A percentile compares a stretch with the other conserved stretches of the same genome.
Conservation (phyloP, 2,329 filamentous ascomycete genomes). For the Fusarium sp. region DNA sequence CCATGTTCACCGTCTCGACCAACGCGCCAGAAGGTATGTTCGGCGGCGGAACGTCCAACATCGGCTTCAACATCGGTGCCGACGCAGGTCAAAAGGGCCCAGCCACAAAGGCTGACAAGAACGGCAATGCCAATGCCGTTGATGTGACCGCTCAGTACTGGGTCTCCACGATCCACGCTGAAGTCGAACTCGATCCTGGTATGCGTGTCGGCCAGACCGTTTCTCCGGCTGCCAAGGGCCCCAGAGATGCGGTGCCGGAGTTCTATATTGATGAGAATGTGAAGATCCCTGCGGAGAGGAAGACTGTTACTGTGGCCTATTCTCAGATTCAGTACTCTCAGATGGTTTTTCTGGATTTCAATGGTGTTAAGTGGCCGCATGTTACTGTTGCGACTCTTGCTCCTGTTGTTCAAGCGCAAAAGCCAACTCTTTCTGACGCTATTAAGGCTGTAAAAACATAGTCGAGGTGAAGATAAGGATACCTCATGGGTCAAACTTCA, state of each 20-base stretch:
- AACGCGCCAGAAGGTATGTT: background rate
- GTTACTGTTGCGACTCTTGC: slow-evolving; percentile 1
- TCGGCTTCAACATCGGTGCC: background rate
- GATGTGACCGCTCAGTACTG: slow-evolving; percentile 1
- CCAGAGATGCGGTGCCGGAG: background rate
- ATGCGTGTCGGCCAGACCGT: background rate
- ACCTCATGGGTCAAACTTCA: too few species aligned
- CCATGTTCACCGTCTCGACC: slow-evolving; percentile 1
- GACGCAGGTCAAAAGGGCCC: background rate
- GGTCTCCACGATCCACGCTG: background rate
- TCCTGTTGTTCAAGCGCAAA: background rate
- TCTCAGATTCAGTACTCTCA: slow-evolving; percentile 7
- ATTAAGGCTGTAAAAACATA: background rate
- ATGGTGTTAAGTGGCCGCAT: slow-evolving; percentile 1
- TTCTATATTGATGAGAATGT: background rate
- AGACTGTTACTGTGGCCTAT: background rate
- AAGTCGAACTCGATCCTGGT: background rate
- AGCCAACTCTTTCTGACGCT: background rate
- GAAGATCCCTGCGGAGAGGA: background rate
- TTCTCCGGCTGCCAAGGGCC: background rate
- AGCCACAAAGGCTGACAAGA: background rate
- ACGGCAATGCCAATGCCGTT: background rate
- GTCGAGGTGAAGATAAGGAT: rapidly evolving
- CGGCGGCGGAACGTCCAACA: background rate
- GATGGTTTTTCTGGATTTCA: slow-evolving; percentile 1